Percentiles rank a stretch among this genome's conserved stretches.
phyloP scores from a whole-genome alignment of 345 rosid species.

The Gossypium stocksii region DNA sequence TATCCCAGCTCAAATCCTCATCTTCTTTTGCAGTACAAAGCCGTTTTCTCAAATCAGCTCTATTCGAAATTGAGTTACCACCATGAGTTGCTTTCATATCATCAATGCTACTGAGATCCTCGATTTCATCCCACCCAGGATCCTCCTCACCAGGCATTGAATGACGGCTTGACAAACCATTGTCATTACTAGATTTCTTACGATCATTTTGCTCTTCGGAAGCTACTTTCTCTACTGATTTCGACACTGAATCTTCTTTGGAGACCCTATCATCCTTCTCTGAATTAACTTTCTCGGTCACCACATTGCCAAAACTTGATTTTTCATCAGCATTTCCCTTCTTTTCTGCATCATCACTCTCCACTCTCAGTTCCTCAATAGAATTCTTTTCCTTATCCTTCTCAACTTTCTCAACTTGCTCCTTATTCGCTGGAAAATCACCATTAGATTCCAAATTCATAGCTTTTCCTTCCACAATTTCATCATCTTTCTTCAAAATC shows the following conservation, averaged over 20 bases:
- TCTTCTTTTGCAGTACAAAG: slow-evolving; percentile 18
- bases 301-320: slow-evolving; percentile 18
- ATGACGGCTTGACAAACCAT: slow-evolving; percentile 31
- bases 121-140: slow-evolving; percentile 57
- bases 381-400: slow-evolving; percentile 7
- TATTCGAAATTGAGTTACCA: slow-evolving; percentile 25
- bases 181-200: slow-evolving; percentile 33
- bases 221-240: slow-evolving; percentile 30
- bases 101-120: slow-evolving; percentile 46
- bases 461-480: slow-evolving; percentile 19
- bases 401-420: slow-evolving; percentile 14
- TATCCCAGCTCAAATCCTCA: slow-evolving; percentile 88
- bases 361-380: background rate
- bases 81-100: slow-evolving; percentile 31
- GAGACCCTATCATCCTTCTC: slow-evolving; percentile 16
- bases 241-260: slow-evolving; percentile 20
- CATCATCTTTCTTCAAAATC: slow-evolving; percentile 25
- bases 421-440: slow-evolving; percentile 21
- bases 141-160: slow-evolving; percentile 44
- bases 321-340: slow-evolving; percentile 19
- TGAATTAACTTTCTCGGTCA: slow-evolving; percentile 19
- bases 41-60: slow-evolving; percentile 8
- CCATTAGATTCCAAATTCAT: slow-evolving; percentile 21
- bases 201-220: slow-evolving; percentile 22
- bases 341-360: background rate